These are phyloP conservation scores for Aspergillus sp. DNA, from an alignment of 2,329 filamentous ascomycete genomes.

Conservation along the genomic window DNA sequence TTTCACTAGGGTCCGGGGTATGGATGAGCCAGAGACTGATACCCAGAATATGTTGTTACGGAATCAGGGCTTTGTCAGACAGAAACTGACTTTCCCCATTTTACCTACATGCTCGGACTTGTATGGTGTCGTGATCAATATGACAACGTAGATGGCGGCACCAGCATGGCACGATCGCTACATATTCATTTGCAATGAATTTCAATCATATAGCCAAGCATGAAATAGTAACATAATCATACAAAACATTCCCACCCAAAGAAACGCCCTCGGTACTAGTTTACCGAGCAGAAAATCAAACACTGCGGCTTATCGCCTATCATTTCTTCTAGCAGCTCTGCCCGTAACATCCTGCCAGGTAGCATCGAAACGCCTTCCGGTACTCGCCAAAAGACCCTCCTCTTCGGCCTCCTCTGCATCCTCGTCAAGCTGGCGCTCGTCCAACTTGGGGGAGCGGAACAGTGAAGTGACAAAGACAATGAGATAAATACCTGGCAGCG, in stretches of 20 bases:
- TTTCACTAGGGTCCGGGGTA: neutral
- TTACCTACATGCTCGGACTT: too few relatives aligned
- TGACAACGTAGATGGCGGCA: too few relatives aligned
- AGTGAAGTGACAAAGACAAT: slow-evolving; percentile 72
- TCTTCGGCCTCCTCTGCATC: slow-evolving; percentile 90
- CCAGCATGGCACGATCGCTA: neutral
- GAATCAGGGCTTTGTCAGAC: neutral
- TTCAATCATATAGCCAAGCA: neutral
- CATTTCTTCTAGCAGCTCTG: slow-evolving; percentile 27
- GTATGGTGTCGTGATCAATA: too few relatives aligned
- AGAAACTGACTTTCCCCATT: too few relatives aligned
- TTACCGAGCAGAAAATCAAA: neutral
- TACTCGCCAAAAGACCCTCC: slow-evolving; percentile 80
- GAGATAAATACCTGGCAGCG: slow-evolving; percentile 57
- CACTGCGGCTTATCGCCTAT: neutral
- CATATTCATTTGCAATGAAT: neutral
- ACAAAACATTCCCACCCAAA: neutral
- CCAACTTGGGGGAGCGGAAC: slow-evolving; percentile 70
- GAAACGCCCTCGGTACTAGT: neutral
- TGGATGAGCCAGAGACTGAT: neutral
- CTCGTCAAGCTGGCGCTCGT: slow-evolving; percentile 72
- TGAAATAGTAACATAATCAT: neutral
- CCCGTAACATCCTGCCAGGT: slow-evolving; percentile 85
- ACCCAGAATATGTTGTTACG: neutral
- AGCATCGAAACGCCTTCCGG: slow-evolving; percentile 71